Base-by-base conservation (phyloP, 306 rosid genomes). In the Sechiopsis laciniata region DNA sequence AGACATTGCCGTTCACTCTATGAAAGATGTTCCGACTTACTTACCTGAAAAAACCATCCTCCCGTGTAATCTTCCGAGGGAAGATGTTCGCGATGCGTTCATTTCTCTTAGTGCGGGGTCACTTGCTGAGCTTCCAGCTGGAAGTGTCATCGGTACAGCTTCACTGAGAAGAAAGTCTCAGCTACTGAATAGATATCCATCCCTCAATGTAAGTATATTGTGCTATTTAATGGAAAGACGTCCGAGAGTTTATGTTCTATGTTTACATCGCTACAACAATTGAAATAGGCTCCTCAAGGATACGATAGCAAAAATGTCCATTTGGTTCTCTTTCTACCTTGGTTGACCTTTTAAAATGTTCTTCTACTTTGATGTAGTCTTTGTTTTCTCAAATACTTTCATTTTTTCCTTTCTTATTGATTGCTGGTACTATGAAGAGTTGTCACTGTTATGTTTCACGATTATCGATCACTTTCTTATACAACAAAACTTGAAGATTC, bases 1-100 rank as follows among this genome's bases (percentile, higher is more conserved):
- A 40, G 96, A 92, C 80, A 90, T 92, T 71, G 96, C 96, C n/a
- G 97, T 90, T 48, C 97, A 92, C 73, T 92, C 97, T 2, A 92
- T 92, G 97, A 92, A 92, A 74, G 97, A 92, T 40, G 97, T 92
- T 16, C 97, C 97, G 1, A 92, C 97, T 5, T 85, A 85, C 76
- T 79, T 92, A 61, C 96, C 97, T 0, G 89, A 89, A 20, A 73
- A 84, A 79, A 92, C 91, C 12, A 84, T 90, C 77, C 76, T 90
- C 16, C 97, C 97, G 0, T 92, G 97, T 77, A 92, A 92, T 67
- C 96, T 92, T 79, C 91, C 67, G 0, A 91, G 96, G 2, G 97
- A 92, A 85, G 97, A 92, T 78, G 97, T 88, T 1, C 82, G 97
- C 26, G 97, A 90, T 78, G 97, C 95, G 10, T 92, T 92, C 83